Conservation (phyloP, 2,329 filamentous ascomycete genomes). For the Talaromyces funiculosus region DNA sequence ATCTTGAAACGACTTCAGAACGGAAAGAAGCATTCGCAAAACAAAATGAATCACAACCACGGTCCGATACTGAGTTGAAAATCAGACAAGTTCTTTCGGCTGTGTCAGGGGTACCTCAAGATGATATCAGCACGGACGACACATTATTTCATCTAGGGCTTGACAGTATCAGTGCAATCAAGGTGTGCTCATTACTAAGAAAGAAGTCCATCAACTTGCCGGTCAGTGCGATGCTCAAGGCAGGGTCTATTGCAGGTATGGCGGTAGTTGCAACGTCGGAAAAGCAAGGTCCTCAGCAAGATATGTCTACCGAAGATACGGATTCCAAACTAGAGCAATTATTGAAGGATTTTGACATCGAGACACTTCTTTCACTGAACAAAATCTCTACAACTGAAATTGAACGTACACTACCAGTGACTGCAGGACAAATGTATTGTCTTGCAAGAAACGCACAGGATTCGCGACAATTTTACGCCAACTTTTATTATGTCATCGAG, state of each 20-base stretch:
- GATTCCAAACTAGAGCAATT: conserved; percentile 21
- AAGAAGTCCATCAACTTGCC: conserved; percentile 56
- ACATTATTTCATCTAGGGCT: conserved; percentile 80
- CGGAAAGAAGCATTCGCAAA: background rate
- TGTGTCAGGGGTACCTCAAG: conserved; percentile 56
- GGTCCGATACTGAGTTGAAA: conserved; percentile 29
- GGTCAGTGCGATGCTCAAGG: conserved; percentile 66
- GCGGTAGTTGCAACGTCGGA: conserved; percentile 31
- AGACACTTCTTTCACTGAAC: background rate
- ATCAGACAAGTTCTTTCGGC: conserved; percentile 46
- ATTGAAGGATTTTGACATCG: conserved; percentile 30
- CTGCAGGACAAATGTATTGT: conserved; percentile 76
- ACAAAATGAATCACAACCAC: conserved; percentile 15
- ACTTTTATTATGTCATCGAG: conserved; percentile 57
- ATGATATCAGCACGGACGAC: conserved; percentile 55
- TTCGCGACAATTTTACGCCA: conserved; percentile 66
- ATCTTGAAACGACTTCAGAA: background rate
- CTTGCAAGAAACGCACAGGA: conserved; percentile 60
- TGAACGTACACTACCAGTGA: conserved; percentile 59
- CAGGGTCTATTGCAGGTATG: conserved; percentile 62
- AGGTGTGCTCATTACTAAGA: conserved; percentile 65
- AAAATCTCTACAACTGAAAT: conserved; percentile 43
- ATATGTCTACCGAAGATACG: conserved; percentile 15
- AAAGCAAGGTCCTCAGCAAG: conserved; percentile 9
- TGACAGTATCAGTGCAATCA: conserved; percentile 89